A percentile compares a stretch with the other conserved stretches of the same genome.
Conservation (phyloP, 2,329 filamentous ascomycete genomes). For the Sarocladiaceae sp. region DNA sequence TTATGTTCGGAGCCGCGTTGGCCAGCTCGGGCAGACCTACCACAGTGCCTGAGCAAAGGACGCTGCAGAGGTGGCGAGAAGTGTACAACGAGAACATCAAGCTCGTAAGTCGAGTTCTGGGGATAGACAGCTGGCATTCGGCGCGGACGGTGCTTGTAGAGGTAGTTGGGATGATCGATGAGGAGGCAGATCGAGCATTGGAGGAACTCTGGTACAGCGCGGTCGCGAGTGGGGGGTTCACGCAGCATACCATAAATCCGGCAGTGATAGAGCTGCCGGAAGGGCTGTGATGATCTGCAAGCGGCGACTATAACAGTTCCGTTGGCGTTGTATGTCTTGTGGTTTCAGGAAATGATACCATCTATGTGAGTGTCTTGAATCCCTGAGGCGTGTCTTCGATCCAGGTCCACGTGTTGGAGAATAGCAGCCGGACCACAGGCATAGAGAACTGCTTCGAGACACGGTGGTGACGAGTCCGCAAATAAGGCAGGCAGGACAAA, state of each 20-base stretch:
- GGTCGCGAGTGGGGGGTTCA: slow-evolving; percentile 17
- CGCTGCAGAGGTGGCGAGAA: slow-evolving; percentile 30
- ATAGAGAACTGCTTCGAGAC: too few species aligned
- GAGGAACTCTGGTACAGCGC: slow-evolving; percentile 35
- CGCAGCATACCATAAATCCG: slow-evolving; percentile 13
- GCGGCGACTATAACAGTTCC: too few species aligned
- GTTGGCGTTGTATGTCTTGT: too few species aligned
- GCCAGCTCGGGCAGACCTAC: slow-evolving; percentile 30
- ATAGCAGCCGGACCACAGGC: too few species aligned
- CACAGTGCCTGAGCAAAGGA: slow-evolving; percentile 28
- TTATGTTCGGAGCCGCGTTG: slow-evolving; percentile 37
- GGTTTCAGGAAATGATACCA: too few species aligned
- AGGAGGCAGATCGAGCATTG: slow-evolving; percentile 33
- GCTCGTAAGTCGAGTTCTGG: slow-evolving; percentile 30
- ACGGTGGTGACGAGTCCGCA: too few species aligned
- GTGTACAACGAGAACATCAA: slow-evolving; percentile 35
- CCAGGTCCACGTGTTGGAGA: too few species aligned
- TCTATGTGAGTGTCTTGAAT: too few species aligned
- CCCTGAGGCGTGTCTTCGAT: too few species aligned
- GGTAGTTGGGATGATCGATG: slow-evolving; percentile 33
- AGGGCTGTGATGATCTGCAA: too few species aligned
- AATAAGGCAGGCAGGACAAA: too few species aligned
- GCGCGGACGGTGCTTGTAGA: slow-evolving; percentile 30
- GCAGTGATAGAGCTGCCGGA: slow-evolving; percentile 7
- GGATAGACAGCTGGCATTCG: slow-evolving; percentile 31